Evolutionary conservation across 805 yeast species (phyloP).

Genomic region (Dipodascus geniculatus): DNA sequence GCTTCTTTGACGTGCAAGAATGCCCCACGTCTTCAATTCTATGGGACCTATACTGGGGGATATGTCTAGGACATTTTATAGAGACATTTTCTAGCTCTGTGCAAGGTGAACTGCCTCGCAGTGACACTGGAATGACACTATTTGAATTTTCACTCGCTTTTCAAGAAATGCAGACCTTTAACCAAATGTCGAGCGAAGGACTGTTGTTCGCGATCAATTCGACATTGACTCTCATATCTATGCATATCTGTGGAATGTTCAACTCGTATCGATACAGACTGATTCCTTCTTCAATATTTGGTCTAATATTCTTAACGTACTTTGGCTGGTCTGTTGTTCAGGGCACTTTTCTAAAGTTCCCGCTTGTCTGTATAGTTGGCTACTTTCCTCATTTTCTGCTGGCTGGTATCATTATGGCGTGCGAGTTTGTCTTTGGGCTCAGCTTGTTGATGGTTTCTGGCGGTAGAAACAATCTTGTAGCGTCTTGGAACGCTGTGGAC

Average conservation of each 20-base stretch:
- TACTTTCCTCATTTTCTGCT: conserved; percentile 58
- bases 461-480: conserved; percentile 29
- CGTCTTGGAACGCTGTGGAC: conserved; percentile 24
- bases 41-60: conserved; percentile 46
- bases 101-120: conserved; percentile 42
- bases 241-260: conserved; percentile 52
- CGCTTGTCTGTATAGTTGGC: conserved; percentile 44
- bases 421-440: conserved; percentile 27
- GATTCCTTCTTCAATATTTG: conserved; percentile 50
- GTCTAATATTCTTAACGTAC: conserved; percentile 39
- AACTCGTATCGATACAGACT: conserved; percentile 44
- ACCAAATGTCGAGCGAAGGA: conserved; percentile 41
- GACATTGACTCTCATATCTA: conserved; percentile 43
- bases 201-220: conserved; percentile 44
- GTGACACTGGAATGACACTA: conserved; percentile 58
- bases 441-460: conserved; percentile 27
- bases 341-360: conserved; percentile 38
- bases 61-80: conserved; percentile 50
- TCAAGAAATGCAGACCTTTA: conserved; percentile 50
- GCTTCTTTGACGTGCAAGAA: conserved; percentile 9
- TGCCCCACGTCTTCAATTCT: conserved; percentile 40
- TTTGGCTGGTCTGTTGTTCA: conserved; percentile 31
- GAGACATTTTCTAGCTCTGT: conserved; percentile 55
- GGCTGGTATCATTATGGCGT: conserved; percentile 43
- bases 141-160: conserved; percentile 69